phyloP scores from a whole-genome alignment of 176 grass and related monocot genomes.

The Rhynchospora pubera region DNA sequence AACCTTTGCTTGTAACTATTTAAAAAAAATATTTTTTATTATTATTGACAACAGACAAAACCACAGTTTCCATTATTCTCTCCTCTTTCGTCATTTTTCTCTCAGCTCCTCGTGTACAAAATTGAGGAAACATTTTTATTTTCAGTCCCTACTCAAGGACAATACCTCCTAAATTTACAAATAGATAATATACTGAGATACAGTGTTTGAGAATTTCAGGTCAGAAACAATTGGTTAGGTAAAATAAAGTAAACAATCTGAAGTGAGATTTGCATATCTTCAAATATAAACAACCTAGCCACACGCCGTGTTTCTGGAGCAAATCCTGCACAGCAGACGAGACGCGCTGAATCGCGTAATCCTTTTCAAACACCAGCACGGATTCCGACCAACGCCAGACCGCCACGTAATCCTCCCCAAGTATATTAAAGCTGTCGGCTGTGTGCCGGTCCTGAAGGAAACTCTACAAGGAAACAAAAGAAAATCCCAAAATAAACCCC shows the following conservation, averaged over 20 bases:
- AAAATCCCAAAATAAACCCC: conserved; percentile 18
- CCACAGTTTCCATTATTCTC: not conserved
- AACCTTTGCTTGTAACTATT: not conserved
- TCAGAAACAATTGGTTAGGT: not conserved
- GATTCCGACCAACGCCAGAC: not conserved
- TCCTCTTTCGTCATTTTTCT: not conserved
- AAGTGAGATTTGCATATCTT: not conserved
- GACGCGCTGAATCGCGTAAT: conserved; percentile 14
- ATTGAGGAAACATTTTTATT: not conserved
- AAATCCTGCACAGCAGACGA: conserved; percentile 22
- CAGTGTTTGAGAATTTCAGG: not conserved
- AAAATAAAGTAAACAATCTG: not conserved
- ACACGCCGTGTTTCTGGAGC: conserved; percentile 36
- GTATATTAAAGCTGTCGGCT: not conserved
- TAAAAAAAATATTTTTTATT: not conserved
- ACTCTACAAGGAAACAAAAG: not conserved
- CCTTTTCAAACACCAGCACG: not conserved
- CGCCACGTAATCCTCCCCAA: not conserved
- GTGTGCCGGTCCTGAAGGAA: not conserved
- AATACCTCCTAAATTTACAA: not conserved
- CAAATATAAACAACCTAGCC: not conserved
- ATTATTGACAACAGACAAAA: not conserved
- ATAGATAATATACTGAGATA: not conserved
- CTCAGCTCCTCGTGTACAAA: not conserved
- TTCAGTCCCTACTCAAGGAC: not conserved